phyloP scores from a whole-genome alignment of 2,329 filamentous ascomycete genomes.

The Aspergillus udagawae region DNA sequence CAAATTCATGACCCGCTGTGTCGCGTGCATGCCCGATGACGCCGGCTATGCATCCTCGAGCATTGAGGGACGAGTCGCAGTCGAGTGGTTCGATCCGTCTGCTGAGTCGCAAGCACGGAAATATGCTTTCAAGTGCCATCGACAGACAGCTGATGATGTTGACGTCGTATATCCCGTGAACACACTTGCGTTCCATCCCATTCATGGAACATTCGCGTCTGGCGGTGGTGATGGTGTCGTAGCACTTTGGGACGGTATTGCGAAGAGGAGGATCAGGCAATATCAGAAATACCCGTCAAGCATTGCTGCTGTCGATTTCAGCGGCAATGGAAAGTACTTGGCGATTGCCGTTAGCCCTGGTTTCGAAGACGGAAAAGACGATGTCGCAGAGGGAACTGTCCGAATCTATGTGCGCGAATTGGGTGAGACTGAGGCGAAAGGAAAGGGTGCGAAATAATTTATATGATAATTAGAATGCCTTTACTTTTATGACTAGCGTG shows the following conservation, averaged over 20 bases:
- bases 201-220: constrained; percentile 78
- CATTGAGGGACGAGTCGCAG: constrained; percentile 92
- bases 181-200: constrained; percentile 79
- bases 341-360: constrained; percentile 80
- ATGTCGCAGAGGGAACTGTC: constrained; percentile 66
- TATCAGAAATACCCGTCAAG: constrained; percentile 81
- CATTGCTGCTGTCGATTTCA: constrained; percentile 74
- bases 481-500: not conserved
- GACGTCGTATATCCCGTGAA: constrained; percentile 92
- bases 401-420: constrained; percentile 80
- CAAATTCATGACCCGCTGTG: constrained; percentile 91
- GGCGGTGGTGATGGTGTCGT: constrained; percentile 88
- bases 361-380: constrained; percentile 82
- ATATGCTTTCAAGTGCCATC: constrained; percentile 98
- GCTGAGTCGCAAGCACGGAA: constrained; percentile 84
- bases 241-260: constrained; percentile 87
- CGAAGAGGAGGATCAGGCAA: constrained; percentile 83
- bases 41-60: constrained; percentile 86
- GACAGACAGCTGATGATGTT: constrained; percentile 64
- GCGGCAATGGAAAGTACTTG: constrained; percentile 69
- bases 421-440: constrained; percentile 81
- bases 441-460: constrained; percentile 66
- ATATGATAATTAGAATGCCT: not conserved
- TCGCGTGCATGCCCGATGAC: constrained; percentile 95
- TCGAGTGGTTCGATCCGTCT: constrained; percentile 95